Evolutionary conservation across 768 basidiomycete genomes (phyloP), one percentile per base, ranked within the genome.

Genomic region (Nidula microcarpa): DNA sequence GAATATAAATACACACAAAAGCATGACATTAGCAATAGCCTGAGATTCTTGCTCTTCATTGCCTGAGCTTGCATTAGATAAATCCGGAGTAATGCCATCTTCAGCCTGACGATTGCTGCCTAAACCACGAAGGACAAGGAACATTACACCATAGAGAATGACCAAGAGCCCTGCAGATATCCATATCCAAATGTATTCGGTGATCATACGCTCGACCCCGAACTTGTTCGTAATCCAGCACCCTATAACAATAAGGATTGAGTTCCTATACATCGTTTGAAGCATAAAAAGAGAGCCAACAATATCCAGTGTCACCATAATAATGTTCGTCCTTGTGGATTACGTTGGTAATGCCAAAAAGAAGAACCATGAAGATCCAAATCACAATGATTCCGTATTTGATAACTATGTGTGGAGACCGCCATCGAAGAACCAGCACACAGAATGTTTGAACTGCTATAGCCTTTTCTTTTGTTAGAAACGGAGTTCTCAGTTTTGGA

Each of bases 151-250:
- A 55, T 77, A 78, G 7, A 75, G 60, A 30, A 73, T 33, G 23
- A 76, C 35, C 56, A 70, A 71, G 17, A 70, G 43, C 43, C 72
- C 61, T 2, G 70, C 71, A 1, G 77, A 64, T 14, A 74, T 54
- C 77, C 77, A 79, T 58, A 79, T 60, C 73, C 76, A 78, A 30
- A 72, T 34, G 49, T 76, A 79, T 48, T 77, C 75, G 17, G 74
- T 62, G 11, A 62, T 68, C 6, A 76, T 73, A 33, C 68, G 66
- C 53, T 78, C 67, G 4, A 56, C 59, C n/a, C 47, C 50, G 50
- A 67, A 76, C 4, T 60, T 49, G 6, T 53, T 33, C 11, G 51
- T 55, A 35, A 78, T 76, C 77, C 77, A 78, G 54, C 77, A 78
- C 77, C 76, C 75, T 77, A 49, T 4, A 11, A 35, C 32, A 32